phyloP scores from a whole-genome alignment of 2,329 filamentous ascomycete genomes.

The Drechslerella stenobrocha region DNA sequence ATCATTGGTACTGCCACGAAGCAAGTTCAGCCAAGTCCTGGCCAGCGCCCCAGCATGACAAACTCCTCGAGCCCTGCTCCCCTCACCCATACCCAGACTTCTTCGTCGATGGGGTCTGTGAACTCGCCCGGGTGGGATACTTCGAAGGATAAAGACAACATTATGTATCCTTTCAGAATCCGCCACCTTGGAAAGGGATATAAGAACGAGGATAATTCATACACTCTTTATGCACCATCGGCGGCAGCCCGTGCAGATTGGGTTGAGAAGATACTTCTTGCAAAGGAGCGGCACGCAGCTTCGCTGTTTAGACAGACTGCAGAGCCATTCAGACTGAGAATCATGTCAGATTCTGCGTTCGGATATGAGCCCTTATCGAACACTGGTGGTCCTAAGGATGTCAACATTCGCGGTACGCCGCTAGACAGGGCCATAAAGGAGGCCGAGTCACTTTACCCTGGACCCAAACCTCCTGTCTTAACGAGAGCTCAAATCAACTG shows the following conservation, averaged over 20 bases:
- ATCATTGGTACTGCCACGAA: conserved; percentile 53
- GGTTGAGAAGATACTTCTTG: conserved; percentile 91
- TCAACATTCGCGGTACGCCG: conserved; percentile 86
- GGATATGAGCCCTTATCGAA: conserved; percentile 72
- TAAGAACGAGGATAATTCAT: conserved; percentile 70
- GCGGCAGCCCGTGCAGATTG: conserved; percentile 78
- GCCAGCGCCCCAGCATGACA: conserved; percentile 54
- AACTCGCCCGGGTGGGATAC: conserved; percentile 56
- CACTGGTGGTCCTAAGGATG: conserved; percentile 60
- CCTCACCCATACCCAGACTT: conserved; percentile 70
- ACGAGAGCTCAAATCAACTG: conserved; percentile 89
- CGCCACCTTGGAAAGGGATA: conserved; percentile 75
- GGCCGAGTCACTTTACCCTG: conserved; percentile 71
- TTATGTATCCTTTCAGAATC: conserved; percentile 90
- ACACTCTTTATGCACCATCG: conserved; percentile 82
- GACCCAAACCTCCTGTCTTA: conserved; percentile 71
- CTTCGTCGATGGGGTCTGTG: conserved; percentile 65
- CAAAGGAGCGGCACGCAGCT: conserved; percentile 89
- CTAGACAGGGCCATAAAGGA: conserved; percentile 88
- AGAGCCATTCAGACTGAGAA: conserved; percentile 87
- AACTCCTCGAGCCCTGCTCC: conserved; percentile 59
- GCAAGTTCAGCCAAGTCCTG: conserved; percentile 61
- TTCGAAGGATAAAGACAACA: conserved; percentile 66
- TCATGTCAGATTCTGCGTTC: conserved; percentile 91
- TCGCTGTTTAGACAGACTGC: conserved; percentile 89